Base-by-base conservation (phyloP, 257 asterid genomes). In the Primulina eburnea region DNA sequence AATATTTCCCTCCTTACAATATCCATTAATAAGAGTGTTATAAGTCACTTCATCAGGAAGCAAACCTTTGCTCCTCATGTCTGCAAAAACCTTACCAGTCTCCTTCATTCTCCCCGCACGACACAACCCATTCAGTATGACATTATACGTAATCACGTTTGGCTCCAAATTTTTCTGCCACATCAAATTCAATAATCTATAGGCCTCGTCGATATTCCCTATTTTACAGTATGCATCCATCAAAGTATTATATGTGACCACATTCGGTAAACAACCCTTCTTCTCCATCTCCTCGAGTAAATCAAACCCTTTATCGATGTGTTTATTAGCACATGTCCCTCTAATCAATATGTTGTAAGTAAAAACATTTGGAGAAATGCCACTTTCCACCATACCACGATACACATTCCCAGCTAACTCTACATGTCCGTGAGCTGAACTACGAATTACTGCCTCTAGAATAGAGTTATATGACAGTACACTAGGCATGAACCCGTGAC, bases 21-120 rank as follows among this genome's bases (percentile, higher is more conserved):
- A 82, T 69, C 98, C 98, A 80, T 90, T 82, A 5, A 92, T 86
- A 10, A 92, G 89, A 0, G 91, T 92, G 71, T 92, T 89, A 76
- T 88, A 92, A 0, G 98, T 89, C 26, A 92, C 80, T 77, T 86
- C 92, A 74, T 89, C 92, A 0, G 98, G 96, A 75, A 75, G 65
- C 79, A 89, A 80, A 28, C 97, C 86, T 10, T 67, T 78, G 43
- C 65, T 68, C 76, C 80, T 85, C 92, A 92, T 88, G 76, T 85
- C 96, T 56, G 76, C 67, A 35, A 92, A 73, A 61, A 86, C 81
- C 75, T 76, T 79, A 71, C 69, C 67, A 0, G 88, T 80, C 83
- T 90, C 92, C 71, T 76, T 77, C 80, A 89, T 82, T 82, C 88
- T 88, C 73, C 96, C 91, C 71, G 83, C 87, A 60, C 85, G 71